These are phyloP conservation scores for Prunus yedoensis DNA, from an alignment of 331 rosid genomes.

Conservation along the genomic window DNA sequence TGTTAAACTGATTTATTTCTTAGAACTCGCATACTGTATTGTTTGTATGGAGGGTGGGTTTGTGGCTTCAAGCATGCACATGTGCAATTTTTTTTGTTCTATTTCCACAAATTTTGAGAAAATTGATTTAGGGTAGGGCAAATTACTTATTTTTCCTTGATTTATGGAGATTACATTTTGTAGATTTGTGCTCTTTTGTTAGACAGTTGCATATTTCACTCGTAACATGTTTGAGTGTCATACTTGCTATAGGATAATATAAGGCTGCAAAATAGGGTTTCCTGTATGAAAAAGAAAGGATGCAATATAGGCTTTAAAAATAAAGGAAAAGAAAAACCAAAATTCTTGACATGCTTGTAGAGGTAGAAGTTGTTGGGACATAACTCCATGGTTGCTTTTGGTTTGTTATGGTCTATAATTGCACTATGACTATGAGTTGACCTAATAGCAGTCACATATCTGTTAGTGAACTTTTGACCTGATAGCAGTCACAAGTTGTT, in stretches of 20 bases:
- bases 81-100: neutral
- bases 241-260: neutral
- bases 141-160: neutral
- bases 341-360: neutral
- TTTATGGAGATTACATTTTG: neutral
- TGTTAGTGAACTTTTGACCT: too few relatives aligned
- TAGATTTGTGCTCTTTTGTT: neutral
- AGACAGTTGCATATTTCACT: neutral
- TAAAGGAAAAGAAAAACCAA: neutral
- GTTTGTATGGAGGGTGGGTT: neutral
- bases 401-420: too few relatives aligned
- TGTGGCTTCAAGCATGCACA: neutral
- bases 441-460: neutral
- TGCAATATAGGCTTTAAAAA: neutral
- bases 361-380: neutral
- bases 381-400: neutral
- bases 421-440: neutral
- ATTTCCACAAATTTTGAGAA: neutral
- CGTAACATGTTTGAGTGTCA: neutral
- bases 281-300: neutral
- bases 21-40: neutral
- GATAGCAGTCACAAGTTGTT: neutral
- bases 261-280: neutral
- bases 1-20: neutral
- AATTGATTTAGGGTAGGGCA: neutral